These are phyloP conservation scores for Hippophae gyantsensis DNA, from an alignment of 306 rosid species.

Conservation along the genomic window DNA sequence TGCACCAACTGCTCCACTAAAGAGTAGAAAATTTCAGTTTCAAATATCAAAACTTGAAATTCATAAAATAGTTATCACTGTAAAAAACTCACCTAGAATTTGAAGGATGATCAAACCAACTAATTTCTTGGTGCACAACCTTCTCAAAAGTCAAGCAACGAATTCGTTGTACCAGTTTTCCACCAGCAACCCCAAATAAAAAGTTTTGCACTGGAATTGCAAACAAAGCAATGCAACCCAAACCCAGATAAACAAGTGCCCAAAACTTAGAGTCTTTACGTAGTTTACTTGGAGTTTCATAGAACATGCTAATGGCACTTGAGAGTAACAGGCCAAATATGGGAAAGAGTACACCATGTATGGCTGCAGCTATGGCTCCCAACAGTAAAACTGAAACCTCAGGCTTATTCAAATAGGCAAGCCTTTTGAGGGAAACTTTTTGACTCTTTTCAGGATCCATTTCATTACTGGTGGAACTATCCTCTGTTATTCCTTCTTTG, in stretches of 20 bases:
- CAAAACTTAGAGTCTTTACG: constrained; percentile 49
- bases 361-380: constrained; percentile 55
- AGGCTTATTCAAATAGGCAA: constrained; percentile 58
- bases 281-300: constrained; percentile 41
- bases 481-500: constrained; percentile 7
- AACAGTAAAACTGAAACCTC: constrained; percentile 49
- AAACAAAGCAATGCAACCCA: constrained; percentile 40
- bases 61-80: no score
- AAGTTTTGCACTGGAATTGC: constrained; percentile 38
- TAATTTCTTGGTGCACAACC: constrained; percentile 71
- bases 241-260: constrained; percentile 45
- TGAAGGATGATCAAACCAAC: constrained; percentile 85
- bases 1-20: constrained; percentile 79
- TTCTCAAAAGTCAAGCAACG: constrained; percentile 65
- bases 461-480: constrained; percentile 6
- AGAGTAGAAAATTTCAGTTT: neutral
- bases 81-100: constrained; percentile 56
- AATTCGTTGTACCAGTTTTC: constrained; percentile 59
- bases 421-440: constrained; percentile 36
- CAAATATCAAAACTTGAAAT: neutral
- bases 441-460: constrained; percentile 6
- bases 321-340: constrained; percentile 66
- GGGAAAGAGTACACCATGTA: constrained; percentile 60
- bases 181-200: constrained; percentile 75
- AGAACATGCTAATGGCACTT: constrained; percentile 51